Evolutionary conservation across 768 basidiomycete species (phyloP).

Genomic region (Scleroderma citrinum): DNA sequence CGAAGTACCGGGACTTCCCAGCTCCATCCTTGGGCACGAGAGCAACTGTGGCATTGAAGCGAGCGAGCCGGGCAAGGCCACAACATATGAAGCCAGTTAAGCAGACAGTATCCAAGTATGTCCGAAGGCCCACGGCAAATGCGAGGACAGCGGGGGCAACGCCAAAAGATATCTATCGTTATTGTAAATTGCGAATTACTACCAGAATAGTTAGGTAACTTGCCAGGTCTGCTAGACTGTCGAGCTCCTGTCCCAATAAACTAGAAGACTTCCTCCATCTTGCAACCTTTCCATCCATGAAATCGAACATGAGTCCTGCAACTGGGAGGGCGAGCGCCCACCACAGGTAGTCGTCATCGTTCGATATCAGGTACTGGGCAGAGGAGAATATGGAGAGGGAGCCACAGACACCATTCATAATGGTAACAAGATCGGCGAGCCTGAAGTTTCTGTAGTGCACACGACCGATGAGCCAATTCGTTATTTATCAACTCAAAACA

Average conservation of each 20-base stretch:
- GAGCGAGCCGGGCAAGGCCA: conserved; percentile 92
- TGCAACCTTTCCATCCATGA: conserved; percentile 95
- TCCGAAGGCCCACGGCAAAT: conserved; percentile 86
- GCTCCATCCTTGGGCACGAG: conserved; percentile 79
- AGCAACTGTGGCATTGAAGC: conserved; percentile 98
- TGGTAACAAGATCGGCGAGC: conserved; percentile 94
- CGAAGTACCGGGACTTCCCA: conserved; percentile 93
- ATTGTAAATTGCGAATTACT: conserved; percentile 1
- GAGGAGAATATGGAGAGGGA: conserved; percentile 93
- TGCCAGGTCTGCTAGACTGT: conserved; percentile 94
- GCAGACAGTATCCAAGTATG: conserved; percentile 82
- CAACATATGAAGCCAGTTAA: conserved; percentile 91
- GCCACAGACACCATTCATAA: conserved; percentile 99
- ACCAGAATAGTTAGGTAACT: conserved; percentile 19
- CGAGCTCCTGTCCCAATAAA: conserved; percentile 95
- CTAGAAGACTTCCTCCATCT: conserved; percentile 94
- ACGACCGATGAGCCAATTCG: conserved; percentile 1
- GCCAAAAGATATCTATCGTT: conserved; percentile 85
- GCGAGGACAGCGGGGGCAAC: conserved; percentile 93
- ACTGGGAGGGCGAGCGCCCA: conserved; percentile 84
- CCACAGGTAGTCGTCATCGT: conserved; percentile 77
- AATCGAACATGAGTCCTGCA: conserved; percentile 95
- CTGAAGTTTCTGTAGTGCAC: conserved; percentile 76
- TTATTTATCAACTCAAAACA: not conserved
- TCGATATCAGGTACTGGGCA: conserved; percentile 78